These are phyloP conservation scores for Allium fistulosum DNA, from an alignment of 106 monocot genomes.

Conservation along the genomic window DNA sequence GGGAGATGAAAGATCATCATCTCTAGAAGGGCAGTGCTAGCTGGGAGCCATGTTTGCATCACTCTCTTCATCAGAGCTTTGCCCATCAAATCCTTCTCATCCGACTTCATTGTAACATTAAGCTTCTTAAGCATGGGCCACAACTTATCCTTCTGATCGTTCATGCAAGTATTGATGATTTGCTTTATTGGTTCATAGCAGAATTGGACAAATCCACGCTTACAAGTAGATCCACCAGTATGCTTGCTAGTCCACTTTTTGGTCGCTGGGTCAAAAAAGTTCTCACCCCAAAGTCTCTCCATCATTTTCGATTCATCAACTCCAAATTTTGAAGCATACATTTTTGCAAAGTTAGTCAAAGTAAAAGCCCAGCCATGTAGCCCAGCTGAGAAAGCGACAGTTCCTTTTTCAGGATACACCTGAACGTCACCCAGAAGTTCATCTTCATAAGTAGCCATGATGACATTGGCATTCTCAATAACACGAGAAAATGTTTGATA, in stretches of 20 bases:
- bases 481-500: conserved; percentile 53
- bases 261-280: conserved; percentile 23
- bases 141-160: conserved; percentile 25
- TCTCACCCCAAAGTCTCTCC: conserved; percentile 32
- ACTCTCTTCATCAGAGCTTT: conserved; percentile 26
- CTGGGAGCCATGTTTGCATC: conserved; percentile 25
- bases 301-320: conserved; percentile 26
- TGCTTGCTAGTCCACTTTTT: conserved; percentile 20
- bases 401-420: conserved; percentile 29
- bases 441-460: conserved; percentile 30
- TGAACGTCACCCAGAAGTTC: conserved; percentile 26
- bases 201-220: conserved; percentile 25
- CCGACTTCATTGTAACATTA: conserved; percentile 12
- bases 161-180: conserved; percentile 21
- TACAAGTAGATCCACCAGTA: conserved; percentile 19
- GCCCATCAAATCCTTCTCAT: conserved; percentile 21
- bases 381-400: conserved; percentile 33
- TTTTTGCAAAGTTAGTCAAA: conserved; percentile 24
- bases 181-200: conserved; percentile 27
- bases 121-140: conserved; percentile 29
- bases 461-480: conserved; percentile 40
- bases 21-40: conserved; percentile 19
- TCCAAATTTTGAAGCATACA: conserved; percentile 27
- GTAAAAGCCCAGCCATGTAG: conserved; percentile 27
- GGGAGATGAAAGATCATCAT: conserved; percentile 33